Percentiles rank a stretch among this genome's conserved stretches.
Conservation (phyloP, 2,329 filamentous ascomycete species). For the Sclerotinia minor region DNA sequence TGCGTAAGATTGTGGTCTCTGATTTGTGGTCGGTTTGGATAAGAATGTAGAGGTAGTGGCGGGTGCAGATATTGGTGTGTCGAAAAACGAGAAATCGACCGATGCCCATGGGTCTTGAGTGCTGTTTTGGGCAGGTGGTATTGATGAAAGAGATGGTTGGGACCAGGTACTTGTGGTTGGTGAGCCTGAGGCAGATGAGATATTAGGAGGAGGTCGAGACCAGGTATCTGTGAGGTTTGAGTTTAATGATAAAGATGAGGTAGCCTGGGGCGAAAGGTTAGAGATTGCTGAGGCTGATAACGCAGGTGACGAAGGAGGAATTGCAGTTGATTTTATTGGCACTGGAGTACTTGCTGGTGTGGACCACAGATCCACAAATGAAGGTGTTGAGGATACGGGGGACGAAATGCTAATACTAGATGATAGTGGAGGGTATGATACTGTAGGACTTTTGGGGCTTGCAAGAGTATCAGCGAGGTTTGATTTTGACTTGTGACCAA, state of each 20-base stretch:
- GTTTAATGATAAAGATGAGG: constrained; percentile 1
- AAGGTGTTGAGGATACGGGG: not conserved
- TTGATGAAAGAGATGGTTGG: not conserved
- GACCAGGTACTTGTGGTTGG: constrained; percentile 1
- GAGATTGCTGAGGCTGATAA: not conserved
- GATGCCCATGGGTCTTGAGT: constrained; percentile 41
- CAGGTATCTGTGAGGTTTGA: constrained; percentile 5
- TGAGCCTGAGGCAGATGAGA: not conserved
- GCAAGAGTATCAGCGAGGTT: not conserved
- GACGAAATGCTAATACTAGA: not conserved
- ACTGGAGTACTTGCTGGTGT: not conserved
- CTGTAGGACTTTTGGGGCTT: not conserved
- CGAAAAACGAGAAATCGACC: constrained; percentile 44
- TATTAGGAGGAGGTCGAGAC: constrained; percentile 4
- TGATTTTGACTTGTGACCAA: constrained; percentile 22
- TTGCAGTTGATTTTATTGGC: not conserved
- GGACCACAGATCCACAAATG: constrained; percentile 6
- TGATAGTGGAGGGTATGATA: not conserved
- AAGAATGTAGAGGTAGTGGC: not conserved
- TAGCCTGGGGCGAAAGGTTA: not conserved
- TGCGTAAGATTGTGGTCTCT: constrained; percentile 19
- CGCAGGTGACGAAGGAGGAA: not conserved
- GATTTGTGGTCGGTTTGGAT: constrained; percentile 7
- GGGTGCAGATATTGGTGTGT: constrained; percentile 26
- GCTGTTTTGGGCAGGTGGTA: constrained; percentile 9